Evolutionary conservation across 2,329 filamentous ascomycete species (phyloP).

Genomic region (Tolypocladium sp.): DNA sequence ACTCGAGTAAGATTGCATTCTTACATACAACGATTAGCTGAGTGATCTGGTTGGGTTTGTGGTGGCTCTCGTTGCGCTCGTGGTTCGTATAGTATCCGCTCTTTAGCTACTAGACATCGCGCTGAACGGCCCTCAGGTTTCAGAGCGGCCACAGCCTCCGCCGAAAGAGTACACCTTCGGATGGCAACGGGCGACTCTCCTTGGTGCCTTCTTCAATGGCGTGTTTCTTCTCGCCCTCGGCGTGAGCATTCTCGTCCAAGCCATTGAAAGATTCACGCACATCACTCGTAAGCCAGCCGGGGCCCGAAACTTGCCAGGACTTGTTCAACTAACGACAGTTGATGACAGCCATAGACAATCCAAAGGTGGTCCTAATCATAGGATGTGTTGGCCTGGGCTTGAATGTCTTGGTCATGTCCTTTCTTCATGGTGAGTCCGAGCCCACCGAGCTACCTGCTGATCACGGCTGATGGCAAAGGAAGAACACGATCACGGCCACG

Average conservation of each 20-base stretch:
- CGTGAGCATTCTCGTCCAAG: conserved; percentile 64
- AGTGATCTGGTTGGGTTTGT: conserved; percentile 64
- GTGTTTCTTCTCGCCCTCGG: conserved; percentile 64
- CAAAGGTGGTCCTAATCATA: conserved; percentile 58
- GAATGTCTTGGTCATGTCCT: conserved; percentile 56
- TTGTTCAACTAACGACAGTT: conserved; percentile 1
- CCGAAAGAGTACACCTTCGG: conserved; percentile 52
- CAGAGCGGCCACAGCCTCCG: conserved; percentile 40
- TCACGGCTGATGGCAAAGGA: conserved; percentile 13
- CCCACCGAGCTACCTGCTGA: not conserved
- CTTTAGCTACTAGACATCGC: not conserved
- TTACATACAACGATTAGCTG: conserved; percentile 31
- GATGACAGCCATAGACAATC: conserved; percentile 49
- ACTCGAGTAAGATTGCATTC: not conserved
- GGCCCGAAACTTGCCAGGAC: not conserved
- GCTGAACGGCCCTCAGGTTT: conserved; percentile 33
- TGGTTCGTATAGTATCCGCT: conserved; percentile 32
- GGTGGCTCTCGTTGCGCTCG: conserved; percentile 55
- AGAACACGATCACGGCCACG: conserved; percentile 22
- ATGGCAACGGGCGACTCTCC: conserved; percentile 65
- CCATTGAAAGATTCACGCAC: conserved; percentile 59
- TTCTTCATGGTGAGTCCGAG: conserved; percentile 49
- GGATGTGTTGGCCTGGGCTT: conserved; percentile 57
- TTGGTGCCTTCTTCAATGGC: conserved; percentile 76
- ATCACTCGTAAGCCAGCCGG: conserved; percentile 36